Conservation (phyloP, 2,329 filamentous ascomycete species). For the Teratosphaeria zuluensis region DNA sequence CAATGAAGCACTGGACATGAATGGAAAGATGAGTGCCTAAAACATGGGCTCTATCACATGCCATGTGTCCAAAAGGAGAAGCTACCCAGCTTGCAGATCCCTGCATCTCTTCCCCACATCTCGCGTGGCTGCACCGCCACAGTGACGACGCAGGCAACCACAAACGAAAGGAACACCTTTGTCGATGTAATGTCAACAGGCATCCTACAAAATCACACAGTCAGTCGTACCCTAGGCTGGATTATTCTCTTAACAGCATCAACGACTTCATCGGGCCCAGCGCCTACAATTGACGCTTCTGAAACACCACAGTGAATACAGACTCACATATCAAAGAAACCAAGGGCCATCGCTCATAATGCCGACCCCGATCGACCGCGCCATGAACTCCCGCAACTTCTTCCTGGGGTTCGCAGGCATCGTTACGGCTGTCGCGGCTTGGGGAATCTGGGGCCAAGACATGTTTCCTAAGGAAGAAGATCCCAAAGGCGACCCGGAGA, state of each 20-base stretch:
- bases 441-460: slow-evolving; percentile 76
- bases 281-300: no score
- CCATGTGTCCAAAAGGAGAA: slow-evolving; percentile 2
- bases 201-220: no score
- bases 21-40: neutral
- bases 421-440: slow-evolving; percentile 70
- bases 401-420: slow-evolving; percentile 66
- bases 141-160: neutral
- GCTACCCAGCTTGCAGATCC: slow-evolving; percentile 1
- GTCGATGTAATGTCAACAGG: neutral
- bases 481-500: slow-evolving; percentile 63
- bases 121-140: neutral
- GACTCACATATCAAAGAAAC: neutral
- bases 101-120: neutral
- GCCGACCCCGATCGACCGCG: slow-evolving; percentile 42
- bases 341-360: slow-evolving; percentile 21
- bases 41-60: neutral
- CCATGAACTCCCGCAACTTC: slow-evolving; percentile 32
- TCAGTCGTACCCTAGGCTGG: no score
- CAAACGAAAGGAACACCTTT: neutral
- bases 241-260: no score
- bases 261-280: no score
- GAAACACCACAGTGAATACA: no score
- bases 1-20: neutral
- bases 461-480: slow-evolving; percentile 69